Evolutionary conservation across 352 stramenopile genomes (phyloP).

Genomic region (Phytophthora citricola): DNA sequence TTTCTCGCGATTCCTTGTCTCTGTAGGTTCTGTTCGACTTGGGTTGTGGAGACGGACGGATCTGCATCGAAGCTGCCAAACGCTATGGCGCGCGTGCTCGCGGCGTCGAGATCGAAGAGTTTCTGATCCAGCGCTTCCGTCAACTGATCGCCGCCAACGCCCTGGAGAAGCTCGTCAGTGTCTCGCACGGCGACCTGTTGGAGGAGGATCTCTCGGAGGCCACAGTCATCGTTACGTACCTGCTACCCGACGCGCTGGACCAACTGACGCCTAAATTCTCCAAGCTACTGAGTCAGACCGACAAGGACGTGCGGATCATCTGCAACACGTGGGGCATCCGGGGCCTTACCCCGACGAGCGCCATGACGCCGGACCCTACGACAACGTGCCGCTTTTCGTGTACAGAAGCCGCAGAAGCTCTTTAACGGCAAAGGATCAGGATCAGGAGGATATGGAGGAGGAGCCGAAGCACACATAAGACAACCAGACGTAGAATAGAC

Average conservation of each 20-base stretch:
- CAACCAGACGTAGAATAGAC: constrained; percentile 24
- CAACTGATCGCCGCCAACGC: constrained; percentile 41
- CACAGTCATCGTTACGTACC: constrained; percentile 67
- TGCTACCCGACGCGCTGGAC: constrained; percentile 59
- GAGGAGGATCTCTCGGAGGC: constrained; percentile 56
- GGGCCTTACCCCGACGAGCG: constrained; percentile 37
- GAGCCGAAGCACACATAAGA: constrained; percentile 16
- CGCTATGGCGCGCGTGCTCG: constrained; percentile 49
- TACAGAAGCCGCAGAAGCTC: constrained; percentile 39
- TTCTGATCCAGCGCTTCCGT: constrained; percentile 56
- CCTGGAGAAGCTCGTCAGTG: constrained; percentile 51
- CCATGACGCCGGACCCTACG: constrained; percentile 45
- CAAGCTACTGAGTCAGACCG: constrained; percentile 36
- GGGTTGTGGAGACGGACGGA: constrained; percentile 64
- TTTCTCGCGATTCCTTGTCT: constrained; percentile 7
- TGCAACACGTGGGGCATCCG: constrained; percentile 72
- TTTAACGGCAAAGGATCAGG: background rate
- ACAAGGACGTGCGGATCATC: constrained; percentile 56
- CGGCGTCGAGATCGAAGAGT: constrained; percentile 66
- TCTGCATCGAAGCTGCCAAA: constrained; percentile 61
- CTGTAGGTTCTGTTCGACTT: constrained; percentile 58
- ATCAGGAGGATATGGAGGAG: constrained; percentile 4
- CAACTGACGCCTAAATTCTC: constrained; percentile 50
- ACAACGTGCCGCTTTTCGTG: constrained; percentile 60
- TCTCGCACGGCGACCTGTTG: constrained; percentile 57